Base-by-base conservation (phyloP, 768 basidiomycete genomes). In the Coprinopsis strossmayeri region DNA sequence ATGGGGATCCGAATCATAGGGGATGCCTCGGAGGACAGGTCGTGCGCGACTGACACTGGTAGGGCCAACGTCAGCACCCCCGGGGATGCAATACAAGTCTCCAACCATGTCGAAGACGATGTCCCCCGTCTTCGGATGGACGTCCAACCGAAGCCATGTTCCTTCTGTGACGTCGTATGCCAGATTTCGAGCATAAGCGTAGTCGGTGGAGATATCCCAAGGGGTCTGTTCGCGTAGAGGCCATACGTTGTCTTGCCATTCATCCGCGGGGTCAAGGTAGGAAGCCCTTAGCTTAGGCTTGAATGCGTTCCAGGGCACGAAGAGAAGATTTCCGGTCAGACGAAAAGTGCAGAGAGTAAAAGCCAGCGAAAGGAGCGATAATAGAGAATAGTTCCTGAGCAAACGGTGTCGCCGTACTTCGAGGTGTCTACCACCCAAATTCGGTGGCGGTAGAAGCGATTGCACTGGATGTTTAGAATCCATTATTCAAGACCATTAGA, bases 141-240 rank as follows among this genome's bases (percentile, higher is more conserved):
- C 84, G 57, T 87, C 85, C 25, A 87, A 73, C 10, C 84, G 73
- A 46, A 87, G 65, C 84, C 84, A 88, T 28, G 86, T 87, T 5
- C 85, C 86, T 58, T 87, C 82, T 34, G 73, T 68, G 12, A 87
- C 84, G 48, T 85, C 79, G 59, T 82, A 88, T 48, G 77, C 72
- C 26, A 87, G 66, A 17, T 63, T 64, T n/a, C 84, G 78, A 1
- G 83, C 79, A 63, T 79, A 77, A n/a, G 77, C 72, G 55, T 77
- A 86, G 65, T 87, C 81, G 18, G 83, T 85, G 18, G 84, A 86
- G 52, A 87, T 87, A 57, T 87, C 85, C 83, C 84, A 88, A 32
- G 71, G 70, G 1, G 71, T 74, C 49, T 72, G 77, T 24, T 69
- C 65, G 27, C 82, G 82, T 21, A 84, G 62, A 18, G 85, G 85